These are phyloP conservation scores for Arthrobotrys conoides DNA, from an alignment of 2,329 filamentous ascomycete genomes.

Conservation along the genomic window DNA sequence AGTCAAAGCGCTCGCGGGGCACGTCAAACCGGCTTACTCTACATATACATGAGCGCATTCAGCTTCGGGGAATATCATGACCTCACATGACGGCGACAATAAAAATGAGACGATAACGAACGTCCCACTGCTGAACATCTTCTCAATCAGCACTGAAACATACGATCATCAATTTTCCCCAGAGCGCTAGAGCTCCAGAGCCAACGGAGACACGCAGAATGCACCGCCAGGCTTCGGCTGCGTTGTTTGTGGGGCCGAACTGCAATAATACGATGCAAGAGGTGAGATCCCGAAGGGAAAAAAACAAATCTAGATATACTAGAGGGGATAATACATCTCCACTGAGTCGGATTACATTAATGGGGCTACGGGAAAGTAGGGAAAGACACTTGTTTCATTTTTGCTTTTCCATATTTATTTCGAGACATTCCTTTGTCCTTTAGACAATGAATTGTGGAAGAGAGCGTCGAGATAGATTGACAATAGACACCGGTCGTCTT, in stretches of 20 bases:
- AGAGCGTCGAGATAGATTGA: not conserved
- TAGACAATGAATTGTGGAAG: not conserved
- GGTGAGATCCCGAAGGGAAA: slow-evolving; percentile 41
- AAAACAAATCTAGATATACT: not conserved
- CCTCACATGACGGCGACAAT: slow-evolving; percentile 51
- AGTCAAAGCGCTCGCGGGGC: slow-evolving; percentile 13
- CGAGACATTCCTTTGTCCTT: not conserved
- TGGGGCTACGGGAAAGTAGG: slow-evolving; percentile 1
- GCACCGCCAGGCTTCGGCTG: slow-evolving; percentile 36
- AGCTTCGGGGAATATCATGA: slow-evolving; percentile 36
- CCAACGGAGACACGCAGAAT: slow-evolving; percentile 27
- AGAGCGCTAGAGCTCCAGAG: not conserved
- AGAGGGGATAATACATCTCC: not conserved
- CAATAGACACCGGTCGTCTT: not conserved
- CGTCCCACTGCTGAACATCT: not conserved
- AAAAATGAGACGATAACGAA: slow-evolving; percentile 1
- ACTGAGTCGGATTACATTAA: slow-evolving; percentile 9
- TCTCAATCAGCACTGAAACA: slow-evolving; percentile 19
- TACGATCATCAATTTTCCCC: slow-evolving; percentile 6
- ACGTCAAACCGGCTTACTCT: slow-evolving; percentile 1
- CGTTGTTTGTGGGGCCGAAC: slow-evolving; percentile 39
- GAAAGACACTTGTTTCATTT: slow-evolving; percentile 30
- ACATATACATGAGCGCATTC: not conserved
- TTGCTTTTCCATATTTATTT: slow-evolving; percentile 28
- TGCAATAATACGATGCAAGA: slow-evolving; percentile 41